Percentiles rank a stretch among this genome's conserved stretches.
Evolutionary conservation across 306 rosid genomes (phyloP).

Genomic region (Vigna unguiculata): DNA sequence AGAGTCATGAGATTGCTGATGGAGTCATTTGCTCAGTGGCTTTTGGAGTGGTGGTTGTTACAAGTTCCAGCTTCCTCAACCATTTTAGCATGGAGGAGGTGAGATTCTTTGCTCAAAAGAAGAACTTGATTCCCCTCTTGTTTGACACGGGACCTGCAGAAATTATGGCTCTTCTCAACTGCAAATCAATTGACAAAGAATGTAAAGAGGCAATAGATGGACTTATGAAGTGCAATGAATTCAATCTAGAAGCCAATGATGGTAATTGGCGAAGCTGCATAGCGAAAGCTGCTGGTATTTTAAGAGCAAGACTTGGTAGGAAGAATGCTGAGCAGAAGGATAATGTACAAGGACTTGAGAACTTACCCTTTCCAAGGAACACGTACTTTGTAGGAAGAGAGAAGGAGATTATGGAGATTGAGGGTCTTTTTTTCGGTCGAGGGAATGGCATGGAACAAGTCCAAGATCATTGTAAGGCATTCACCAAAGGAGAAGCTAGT

Average conservation of each 20-base stretch:
- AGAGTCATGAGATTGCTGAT: constrained; percentile 88
- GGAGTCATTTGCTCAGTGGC: constrained; percentile 79
- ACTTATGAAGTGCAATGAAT: constrained; percentile 64
- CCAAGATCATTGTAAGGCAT: constrained; percentile 50
- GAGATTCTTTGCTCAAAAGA: constrained; percentile 85
- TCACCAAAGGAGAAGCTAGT: constrained; percentile 60
- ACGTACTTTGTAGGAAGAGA: constrained; percentile 75
- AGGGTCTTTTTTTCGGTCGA: constrained; percentile 65
- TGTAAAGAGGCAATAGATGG: constrained; percentile 77
- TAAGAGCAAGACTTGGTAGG: constrained; percentile 80
- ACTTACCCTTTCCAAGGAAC: constrained; percentile 73
- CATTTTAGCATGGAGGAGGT: constrained; percentile 76
- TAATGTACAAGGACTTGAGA: constrained; percentile 52
- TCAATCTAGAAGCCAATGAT: constrained; percentile 71
- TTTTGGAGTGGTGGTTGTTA: constrained; percentile 74
- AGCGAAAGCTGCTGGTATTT: constrained; percentile 59
- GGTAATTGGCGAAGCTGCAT: constrained; percentile 74
- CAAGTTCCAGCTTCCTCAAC: constrained; percentile 66
- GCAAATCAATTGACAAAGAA: constrained; percentile 64
- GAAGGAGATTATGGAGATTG: constrained; percentile 80
- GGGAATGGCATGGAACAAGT: constrained; percentile 54
- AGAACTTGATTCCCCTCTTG: constrained; percentile 80
- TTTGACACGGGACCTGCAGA: constrained; percentile 68
- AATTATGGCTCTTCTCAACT: constrained; percentile 59
- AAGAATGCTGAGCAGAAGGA: constrained; percentile 56